Conservation (phyloP, 768 basidiomycete species). For the Pseudohyphozyma bogoriensis region DNA sequence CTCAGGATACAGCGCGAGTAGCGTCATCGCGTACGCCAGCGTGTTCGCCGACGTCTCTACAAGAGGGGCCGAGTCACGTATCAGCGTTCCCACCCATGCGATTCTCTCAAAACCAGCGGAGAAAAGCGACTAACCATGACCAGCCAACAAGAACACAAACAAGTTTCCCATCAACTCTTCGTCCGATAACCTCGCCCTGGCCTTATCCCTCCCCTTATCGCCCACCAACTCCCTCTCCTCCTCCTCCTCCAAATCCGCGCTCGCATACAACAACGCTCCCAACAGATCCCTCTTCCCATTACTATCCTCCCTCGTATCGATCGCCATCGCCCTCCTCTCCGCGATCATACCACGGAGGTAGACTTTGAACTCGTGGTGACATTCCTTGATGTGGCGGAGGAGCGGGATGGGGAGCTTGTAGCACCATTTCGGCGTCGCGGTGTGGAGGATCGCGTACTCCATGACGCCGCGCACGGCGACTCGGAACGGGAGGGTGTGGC, state of each 20-base stretch:
- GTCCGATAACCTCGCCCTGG: not conserved
- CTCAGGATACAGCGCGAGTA: not conserved
- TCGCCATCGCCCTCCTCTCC: not conserved
- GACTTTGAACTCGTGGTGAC: not conserved
- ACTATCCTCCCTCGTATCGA: not conserved
- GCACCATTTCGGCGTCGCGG: not conserved
- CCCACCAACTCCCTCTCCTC: not conserved
- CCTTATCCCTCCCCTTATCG: not conserved
- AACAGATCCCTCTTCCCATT: not conserved
- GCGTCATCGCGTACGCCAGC: not conserved
- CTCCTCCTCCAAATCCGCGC: not conserved
- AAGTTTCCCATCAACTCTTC: constrained; percentile 4
- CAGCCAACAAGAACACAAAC: not conserved
- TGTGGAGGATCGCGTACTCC: not conserved
- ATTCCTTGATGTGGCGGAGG: not conserved
- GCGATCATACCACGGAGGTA: not conserved
- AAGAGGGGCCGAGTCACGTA: not conserved
- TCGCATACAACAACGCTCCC: not conserved
- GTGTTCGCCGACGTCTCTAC: not conserved
- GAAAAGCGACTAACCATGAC: not conserved
- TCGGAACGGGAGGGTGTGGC: not conserved
- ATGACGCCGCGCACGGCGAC: not conserved
- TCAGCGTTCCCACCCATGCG: constrained; percentile 1
- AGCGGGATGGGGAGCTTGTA: not conserved
- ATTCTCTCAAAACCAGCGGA: too few species aligned